Percentiles rank a stretch among this genome's conserved stretches.
Evolutionary conservation across 2,329 filamentous ascomycete genomes (phyloP).

Genomic region (Trichoderma sp.): DNA sequence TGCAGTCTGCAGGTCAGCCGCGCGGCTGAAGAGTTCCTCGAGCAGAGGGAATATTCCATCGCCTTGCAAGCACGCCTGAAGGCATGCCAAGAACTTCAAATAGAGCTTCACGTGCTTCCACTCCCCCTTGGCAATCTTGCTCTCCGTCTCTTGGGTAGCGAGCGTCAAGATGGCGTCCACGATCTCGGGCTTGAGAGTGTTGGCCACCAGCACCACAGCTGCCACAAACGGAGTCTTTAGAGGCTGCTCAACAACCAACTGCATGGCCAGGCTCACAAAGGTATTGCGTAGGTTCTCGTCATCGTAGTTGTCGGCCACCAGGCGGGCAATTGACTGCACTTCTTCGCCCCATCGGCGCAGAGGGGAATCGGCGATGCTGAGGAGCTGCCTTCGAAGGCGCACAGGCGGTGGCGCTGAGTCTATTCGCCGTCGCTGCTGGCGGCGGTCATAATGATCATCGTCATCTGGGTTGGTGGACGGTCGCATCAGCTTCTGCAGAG

Average conservation of each 20-base stretch:
- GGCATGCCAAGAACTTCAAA: slow-evolving; percentile 84
- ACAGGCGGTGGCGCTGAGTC: slow-evolving; percentile 70
- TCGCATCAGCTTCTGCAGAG: slow-evolving; percentile 9
- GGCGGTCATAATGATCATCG: slow-evolving; percentile 77
- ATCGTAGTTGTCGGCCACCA: slow-evolving; percentile 82
- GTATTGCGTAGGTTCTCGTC: slow-evolving; percentile 74
- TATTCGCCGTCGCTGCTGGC: slow-evolving; percentile 72
- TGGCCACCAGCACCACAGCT: slow-evolving; percentile 77
- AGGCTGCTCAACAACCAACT: slow-evolving; percentile 85
- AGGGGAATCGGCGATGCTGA: slow-evolving; percentile 81
- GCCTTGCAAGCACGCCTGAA: slow-evolving; percentile 78
- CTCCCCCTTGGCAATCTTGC: slow-evolving; percentile 69
- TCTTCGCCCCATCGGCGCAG: slow-evolving; percentile 79
- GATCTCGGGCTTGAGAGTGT: slow-evolving; percentile 76
- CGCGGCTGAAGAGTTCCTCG: slow-evolving; percentile 86
- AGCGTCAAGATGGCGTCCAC: slow-evolving; percentile 70
- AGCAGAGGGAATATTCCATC: slow-evolving; percentile 85
- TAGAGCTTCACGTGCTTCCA: slow-evolving; percentile 93
- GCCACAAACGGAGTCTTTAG: slow-evolving; percentile 97
- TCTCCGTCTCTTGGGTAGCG: slow-evolving; percentile 64
- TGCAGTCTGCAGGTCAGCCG: slow-evolving; percentile 90
- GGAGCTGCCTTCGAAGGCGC: slow-evolving; percentile 75
- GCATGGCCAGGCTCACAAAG: slow-evolving; percentile 74
- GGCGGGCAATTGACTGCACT: slow-evolving; percentile 72
- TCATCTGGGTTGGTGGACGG: slow-evolving; percentile 50